A percentile compares a stretch with the other conserved stretches of the same genome.
Evolutionary conservation across 2,329 filamentous ascomycete genomes (phyloP).

Genomic region (Calonectria multiphialidica): DNA sequence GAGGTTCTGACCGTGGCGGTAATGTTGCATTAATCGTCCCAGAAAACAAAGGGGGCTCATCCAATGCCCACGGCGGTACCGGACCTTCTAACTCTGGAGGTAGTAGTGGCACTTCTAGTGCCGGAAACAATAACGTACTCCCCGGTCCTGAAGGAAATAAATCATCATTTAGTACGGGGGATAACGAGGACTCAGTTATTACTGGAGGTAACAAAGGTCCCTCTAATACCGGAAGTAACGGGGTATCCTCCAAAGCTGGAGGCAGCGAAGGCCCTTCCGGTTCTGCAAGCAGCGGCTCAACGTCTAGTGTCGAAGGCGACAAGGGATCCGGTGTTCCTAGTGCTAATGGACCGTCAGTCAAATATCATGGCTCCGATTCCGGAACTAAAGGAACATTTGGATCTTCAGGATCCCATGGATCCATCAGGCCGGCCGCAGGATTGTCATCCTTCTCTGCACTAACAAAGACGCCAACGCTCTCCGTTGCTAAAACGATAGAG

Average conservation of each 20-base stretch:
- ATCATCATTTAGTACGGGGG: too few species aligned
- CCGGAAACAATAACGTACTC: background rate
- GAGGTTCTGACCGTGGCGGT: background rate
- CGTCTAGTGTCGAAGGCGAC: too few species aligned
- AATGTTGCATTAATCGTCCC: background rate
- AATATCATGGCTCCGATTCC: background rate
- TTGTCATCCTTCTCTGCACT: background rate
- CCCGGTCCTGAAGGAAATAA: too few species aligned
- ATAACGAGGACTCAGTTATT: too few species aligned
- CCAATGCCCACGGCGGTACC: background rate
- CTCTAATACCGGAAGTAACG: too few species aligned
- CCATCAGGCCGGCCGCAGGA: background rate
- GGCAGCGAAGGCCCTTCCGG: too few species aligned
- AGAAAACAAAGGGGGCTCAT: background rate
- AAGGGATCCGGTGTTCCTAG: background rate
- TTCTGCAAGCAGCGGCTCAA: too few species aligned
- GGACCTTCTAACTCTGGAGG: background rate
- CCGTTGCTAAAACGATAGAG: background rate
- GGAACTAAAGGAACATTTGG: background rate
- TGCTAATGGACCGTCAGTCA: background rate
- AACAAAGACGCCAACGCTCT: background rate
- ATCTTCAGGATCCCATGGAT: background rate
- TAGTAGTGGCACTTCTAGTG: background rate
- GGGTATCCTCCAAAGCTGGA: too few species aligned
- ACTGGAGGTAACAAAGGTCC: too few species aligned